Evolutionary conservation across 208 protist genomes (phyloP), one percentile per base, ranked within the genome.

Genomic region (Leishmania lainsoni): DNA sequence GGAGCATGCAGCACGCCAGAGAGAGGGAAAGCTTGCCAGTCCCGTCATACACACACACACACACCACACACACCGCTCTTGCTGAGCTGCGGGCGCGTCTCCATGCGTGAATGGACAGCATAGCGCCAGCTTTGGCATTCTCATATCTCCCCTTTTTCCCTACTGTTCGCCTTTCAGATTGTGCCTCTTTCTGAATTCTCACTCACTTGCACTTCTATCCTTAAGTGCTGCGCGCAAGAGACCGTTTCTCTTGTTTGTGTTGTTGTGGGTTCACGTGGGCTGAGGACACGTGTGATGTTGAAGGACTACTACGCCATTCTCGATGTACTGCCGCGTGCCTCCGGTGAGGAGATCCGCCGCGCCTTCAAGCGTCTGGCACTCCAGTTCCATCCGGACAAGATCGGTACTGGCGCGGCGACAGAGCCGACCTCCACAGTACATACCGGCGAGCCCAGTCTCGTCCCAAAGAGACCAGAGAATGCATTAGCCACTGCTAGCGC

Each of bases 251-350:
- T 8, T 51, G 12, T 35, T 51, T 73, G 35, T 29, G 9, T 35
- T 54, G 39, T 52, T 51, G 45, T 73, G 69, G 48, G 42, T 2
- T 54, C 3, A 20, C 3, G 52, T 54, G 69, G 17, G 45, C 42
- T 35, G 51, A 26, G 29, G 29, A 51, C 29, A 26, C 1, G 72
- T 45, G 17, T 49, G 12, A 97, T 97, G 94, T 92, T 98, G 71
- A 95, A 93, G 72, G 93, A 98, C 75, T 98, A 97, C 61, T 98
- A 98, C 71, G 85, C 77, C 29, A 82, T 95, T 26, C 74, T 98
- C 10, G 87, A 86, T 49, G 83, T 97, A 26, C 72, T 79, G 39
- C 87, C 90, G 8, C 76, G 70, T n/a, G 89, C 93, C n/a, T 90
- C 95, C 0, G 91, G 85, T 2, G 87, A 91, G 22, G 87, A 93